phyloP scores from a whole-genome alignment of 2,329 filamentous ascomycete genomes.

The Teratosphaeria gauchensis region DNA sequence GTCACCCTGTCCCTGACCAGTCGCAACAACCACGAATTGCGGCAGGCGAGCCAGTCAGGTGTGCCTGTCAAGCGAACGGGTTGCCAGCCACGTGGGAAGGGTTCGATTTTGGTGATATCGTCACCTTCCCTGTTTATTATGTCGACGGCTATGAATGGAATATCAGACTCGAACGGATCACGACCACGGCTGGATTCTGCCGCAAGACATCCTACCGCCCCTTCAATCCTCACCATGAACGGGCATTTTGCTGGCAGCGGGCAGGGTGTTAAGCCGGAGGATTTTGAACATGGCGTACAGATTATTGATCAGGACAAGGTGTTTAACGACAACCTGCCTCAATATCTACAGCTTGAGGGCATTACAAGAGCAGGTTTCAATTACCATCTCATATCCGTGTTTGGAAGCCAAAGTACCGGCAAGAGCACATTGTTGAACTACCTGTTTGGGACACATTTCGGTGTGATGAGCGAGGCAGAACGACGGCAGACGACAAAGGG shows the following conservation, averaged over 20 bases:
- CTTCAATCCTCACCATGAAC: conserved; percentile 50
- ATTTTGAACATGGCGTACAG: conserved; percentile 90
- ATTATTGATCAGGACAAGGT: conserved; percentile 93
- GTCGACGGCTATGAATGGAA: background rate
- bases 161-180: background rate
- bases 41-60: background rate
- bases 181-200: background rate
- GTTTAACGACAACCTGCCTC: conserved; percentile 80
- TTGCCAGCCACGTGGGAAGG: background rate
- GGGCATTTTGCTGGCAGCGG: conserved; percentile 66
- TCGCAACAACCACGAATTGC: background rate
- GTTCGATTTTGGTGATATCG: background rate
- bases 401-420: conserved; percentile 95
- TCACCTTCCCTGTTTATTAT: background rate
- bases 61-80: background rate
- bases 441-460: conserved; percentile 91
- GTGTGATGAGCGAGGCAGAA: conserved; percentile 93
- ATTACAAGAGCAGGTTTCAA: conserved; percentile 90
- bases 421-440: conserved; percentile 96
- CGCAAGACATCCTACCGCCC: conserved; percentile 24
- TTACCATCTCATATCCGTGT: conserved; percentile 98
- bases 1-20: conserved; percentile 3
- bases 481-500: conserved; percentile 96
- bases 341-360: conserved; percentile 70
- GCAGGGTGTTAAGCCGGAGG: conserved; percentile 55